phyloP scores from a whole-genome alignment of 1,284 basidiomycete genomes.

The Apiotrichum mycotoxinovorans region DNA sequence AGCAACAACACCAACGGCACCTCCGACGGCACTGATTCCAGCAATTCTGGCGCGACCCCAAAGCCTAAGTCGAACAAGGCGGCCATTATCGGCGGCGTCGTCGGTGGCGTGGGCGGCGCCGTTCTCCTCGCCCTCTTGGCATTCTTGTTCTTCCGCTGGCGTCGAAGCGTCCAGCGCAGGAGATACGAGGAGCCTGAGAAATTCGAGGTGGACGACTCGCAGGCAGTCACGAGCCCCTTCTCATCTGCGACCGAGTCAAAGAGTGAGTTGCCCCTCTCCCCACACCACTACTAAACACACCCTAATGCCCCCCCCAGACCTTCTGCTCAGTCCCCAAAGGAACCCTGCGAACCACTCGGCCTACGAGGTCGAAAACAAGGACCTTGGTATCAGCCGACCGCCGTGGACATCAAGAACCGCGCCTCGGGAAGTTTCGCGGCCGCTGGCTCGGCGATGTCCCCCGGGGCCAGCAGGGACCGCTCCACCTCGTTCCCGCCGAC shows the following conservation, averaged over 20 bases:
- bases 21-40: background rate
- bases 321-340: no score
- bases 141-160: background rate
- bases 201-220: slow-evolving; percentile 1
- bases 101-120: background rate
- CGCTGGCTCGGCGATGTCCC: no score
- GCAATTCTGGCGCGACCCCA: background rate
- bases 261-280: no score
- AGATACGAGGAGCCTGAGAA: no score
- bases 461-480: background rate
- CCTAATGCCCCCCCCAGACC: no score
- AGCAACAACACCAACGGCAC: background rate
- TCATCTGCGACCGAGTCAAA: background rate
- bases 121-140: background rate
- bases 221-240: background rate
- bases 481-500: background rate
- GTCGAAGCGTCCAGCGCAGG: background rate
- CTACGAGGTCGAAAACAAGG: no score
- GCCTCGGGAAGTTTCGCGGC: no score
- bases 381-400: no score
- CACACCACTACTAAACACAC: no score
- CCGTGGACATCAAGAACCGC: no score
- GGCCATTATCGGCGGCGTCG: background rate
- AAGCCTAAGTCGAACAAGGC: background rate
- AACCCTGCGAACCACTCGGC: no score